phyloP scores from a whole-genome alignment of 345 rosid species.

The Cardamine occulta region DNA sequence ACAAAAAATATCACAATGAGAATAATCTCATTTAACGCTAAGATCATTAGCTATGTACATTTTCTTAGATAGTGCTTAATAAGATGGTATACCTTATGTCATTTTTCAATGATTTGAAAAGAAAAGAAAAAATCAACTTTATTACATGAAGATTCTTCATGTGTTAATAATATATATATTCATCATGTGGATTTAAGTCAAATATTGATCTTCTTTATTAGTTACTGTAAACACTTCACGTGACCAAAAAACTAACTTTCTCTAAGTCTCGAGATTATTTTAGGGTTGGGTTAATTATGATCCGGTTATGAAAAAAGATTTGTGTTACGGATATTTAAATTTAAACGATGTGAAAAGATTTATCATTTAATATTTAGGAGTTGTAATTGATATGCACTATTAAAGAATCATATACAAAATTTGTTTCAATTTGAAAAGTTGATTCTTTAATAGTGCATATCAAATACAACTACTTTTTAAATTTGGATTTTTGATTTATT shows the following conservation, averaged over 20 bases:
- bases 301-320: not conserved
- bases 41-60: not conserved
- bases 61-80: not conserved
- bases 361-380: no score
- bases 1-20: not conserved
- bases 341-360: not conserved
- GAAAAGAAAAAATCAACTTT: no score
- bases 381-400: no score
- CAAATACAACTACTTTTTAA: not conserved
- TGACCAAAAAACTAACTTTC: not conserved
- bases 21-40: not conserved
- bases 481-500: not conserved
- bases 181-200: not conserved
- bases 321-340: no score
- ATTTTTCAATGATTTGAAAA: not conserved
- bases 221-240: not conserved
- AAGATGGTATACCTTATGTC: not conserved
- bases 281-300: not conserved
- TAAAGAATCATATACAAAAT: no score
- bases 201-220: not conserved
- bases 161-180: not conserved
- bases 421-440: no score
- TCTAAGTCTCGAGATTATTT: not conserved
- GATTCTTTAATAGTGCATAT: conserved; percentile 3
- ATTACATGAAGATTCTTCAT: not conserved